Evolutionary conservation across 495 filamentous ascomycete species (phyloP).

Genomic region (Poronia punctata): DNA sequence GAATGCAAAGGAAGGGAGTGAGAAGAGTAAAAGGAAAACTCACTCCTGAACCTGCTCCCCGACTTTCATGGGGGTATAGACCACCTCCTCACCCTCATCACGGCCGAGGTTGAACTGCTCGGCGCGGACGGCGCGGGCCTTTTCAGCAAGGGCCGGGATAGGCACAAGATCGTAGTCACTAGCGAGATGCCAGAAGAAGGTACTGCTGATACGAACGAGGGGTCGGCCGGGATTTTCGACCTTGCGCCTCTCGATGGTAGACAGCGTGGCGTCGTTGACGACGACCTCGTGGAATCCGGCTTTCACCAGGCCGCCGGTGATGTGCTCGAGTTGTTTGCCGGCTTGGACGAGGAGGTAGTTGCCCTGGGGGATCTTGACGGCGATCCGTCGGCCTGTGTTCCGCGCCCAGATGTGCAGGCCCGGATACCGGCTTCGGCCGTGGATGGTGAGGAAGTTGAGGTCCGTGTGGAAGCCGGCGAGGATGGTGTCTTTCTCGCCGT

Average conservation of each 20-base stretch:
- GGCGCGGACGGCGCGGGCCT: slow-evolving; percentile 29
- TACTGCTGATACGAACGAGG: slow-evolving; percentile 40
- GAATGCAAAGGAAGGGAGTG: neutral
- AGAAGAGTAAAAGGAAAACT: slow-evolving; percentile 11
- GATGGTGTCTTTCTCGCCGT: slow-evolving; percentile 42
- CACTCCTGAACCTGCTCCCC: slow-evolving; percentile 42
- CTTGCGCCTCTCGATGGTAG: slow-evolving; percentile 28
- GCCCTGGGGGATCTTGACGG: slow-evolving; percentile 42
- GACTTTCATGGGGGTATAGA: slow-evolving; percentile 39
- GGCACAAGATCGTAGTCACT: slow-evolving; percentile 40
- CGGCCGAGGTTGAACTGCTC: slow-evolving; percentile 35
- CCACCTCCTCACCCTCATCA: slow-evolving; percentile 39
- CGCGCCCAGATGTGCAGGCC: slow-evolving; percentile 49
- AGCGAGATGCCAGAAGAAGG: slow-evolving; percentile 45
- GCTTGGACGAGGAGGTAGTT: slow-evolving; percentile 45
- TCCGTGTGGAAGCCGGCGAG: slow-evolving; percentile 48
- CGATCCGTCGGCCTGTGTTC: slow-evolving; percentile 43
- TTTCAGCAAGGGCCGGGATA: slow-evolving; percentile 29
- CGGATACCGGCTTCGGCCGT: slow-evolving; percentile 47
- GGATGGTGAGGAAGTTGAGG: slow-evolving; percentile 50
- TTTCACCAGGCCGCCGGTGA: slow-evolving; percentile 45
- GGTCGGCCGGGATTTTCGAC: slow-evolving; percentile 33
- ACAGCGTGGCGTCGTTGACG: slow-evolving; percentile 38
- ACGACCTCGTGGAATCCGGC: slow-evolving; percentile 49
- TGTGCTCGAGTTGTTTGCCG: slow-evolving; percentile 48